Base-by-base conservation (phyloP, 1,284 basidiomycete species). In the Trichosporon sp. region DNA sequence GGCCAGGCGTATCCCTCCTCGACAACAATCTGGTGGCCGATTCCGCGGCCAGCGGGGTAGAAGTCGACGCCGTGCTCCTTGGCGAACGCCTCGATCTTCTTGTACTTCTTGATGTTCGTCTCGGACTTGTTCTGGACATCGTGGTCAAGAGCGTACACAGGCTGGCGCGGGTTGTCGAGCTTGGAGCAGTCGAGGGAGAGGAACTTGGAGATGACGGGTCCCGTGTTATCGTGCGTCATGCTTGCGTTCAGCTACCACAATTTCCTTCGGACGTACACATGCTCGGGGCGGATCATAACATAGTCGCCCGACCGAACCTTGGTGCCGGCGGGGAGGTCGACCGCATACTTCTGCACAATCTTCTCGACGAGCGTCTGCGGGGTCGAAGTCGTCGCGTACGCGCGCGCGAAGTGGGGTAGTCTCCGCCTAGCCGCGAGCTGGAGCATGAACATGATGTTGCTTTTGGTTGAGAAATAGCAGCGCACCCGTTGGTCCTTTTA, bases 211-310 rank as follows among this genome's bases (percentile, higher is more conserved):
- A 99, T 97, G 75, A 98, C 95, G 2, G 96, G 96, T 0, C 95
- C 96, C 12, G 96, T 99, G 83, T 99, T 99, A 81, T 99, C 95
- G 78, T 97, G 93, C 2, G 93, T 95, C 93, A 96, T 95, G 72
- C 83, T 84, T 11, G 2, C n/a, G 62, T 25, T 51, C 23, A 56
- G 63, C 53, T 21, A 34, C 31, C 56, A 68, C 63, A 76, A 69
- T 23, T 51, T 31, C n/a, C 12, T 23, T 11, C 13, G 29, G 8
- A 78, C 84, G 75, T 68, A 85, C 86, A 98, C 95, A 87, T 97
- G 93, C 80, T 97, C 90, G 21, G 97, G 97, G 31, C 89, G 89
- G 83, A 99, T 97, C 92, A 98, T 98, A 64, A 99, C 95, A 89
- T 98, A 99, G 89, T 99, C 97, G 35, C 97, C 97, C 31, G 95